These are phyloP conservation scores for Stagonosporopsis chrysanthemi DNA, from an alignment of 2,329 filamentous ascomycete species.

Conservation along the genomic window DNA sequence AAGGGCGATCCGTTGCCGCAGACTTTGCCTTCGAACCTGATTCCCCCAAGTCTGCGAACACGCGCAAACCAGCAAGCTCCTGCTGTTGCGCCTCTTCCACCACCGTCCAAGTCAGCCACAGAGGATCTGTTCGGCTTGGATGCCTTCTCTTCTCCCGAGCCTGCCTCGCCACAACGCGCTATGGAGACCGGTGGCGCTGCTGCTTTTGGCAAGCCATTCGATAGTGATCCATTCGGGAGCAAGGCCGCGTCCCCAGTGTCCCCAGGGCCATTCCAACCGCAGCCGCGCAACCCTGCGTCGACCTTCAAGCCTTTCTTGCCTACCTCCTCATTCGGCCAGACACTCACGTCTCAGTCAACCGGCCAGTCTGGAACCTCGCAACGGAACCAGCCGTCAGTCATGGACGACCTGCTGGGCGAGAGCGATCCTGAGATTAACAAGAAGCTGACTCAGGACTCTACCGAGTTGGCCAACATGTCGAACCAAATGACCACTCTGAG, in stretches of 20 bases:
- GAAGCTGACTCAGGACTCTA: constrained; percentile 86
- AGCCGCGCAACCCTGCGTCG: constrained; percentile 52
- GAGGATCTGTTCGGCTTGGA: constrained; percentile 96
- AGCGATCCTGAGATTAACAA: constrained; percentile 87
- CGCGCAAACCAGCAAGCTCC: constrained; percentile 58
- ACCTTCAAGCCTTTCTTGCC: constrained; percentile 91
- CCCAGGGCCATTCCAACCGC: constrained; percentile 57
- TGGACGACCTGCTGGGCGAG: constrained; percentile 85
- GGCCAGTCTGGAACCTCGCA: constrained; percentile 63
- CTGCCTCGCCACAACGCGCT: constrained; percentile 65
- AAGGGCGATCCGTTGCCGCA: constrained; percentile 74
- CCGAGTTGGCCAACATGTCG: constrained; percentile 92
- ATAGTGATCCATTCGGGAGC: constrained; percentile 70
- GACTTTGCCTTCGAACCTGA: constrained; percentile 78
- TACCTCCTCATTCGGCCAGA: constrained; percentile 89
- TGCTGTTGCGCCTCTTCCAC: constrained; percentile 43
- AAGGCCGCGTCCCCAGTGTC: constrained; percentile 62
- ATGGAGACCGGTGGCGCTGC: constrained; percentile 78
- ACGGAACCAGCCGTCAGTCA: constrained; percentile 56
- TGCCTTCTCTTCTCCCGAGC: constrained; percentile 63
- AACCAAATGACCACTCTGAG: constrained; percentile 92
- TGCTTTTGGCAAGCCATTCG: constrained; percentile 50
- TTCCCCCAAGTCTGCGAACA: constrained; percentile 83
- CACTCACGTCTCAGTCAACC: constrained; percentile 77
- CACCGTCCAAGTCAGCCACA: constrained; percentile 75